Conservation (phyloP, 345 rosid genomes). For the Orychophragmus violaceus region DNA sequence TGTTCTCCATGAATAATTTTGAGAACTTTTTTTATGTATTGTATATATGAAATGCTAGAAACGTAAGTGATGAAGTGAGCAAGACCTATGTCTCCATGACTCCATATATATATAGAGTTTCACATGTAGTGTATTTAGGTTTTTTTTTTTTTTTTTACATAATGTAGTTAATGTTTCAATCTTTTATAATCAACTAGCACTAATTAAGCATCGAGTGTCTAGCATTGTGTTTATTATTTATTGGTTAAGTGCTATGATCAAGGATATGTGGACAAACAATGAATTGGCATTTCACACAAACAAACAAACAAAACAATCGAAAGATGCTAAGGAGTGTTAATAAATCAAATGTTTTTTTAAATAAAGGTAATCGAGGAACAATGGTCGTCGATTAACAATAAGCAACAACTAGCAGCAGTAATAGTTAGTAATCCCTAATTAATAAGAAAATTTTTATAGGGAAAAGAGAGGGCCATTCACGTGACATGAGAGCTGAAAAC, state of each 20-base stretch:
- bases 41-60: background rate
- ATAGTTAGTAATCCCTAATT: background rate
- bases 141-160: background rate
- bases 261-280: background rate
- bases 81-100: background rate
- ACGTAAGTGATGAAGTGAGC: background rate
- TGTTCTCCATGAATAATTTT: constrained; percentile 11
- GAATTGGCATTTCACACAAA: background rate
- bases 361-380: background rate
- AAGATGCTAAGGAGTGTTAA: background rate
- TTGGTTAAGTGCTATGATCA: background rate
- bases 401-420: background rate
- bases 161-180: background rate
- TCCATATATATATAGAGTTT: background rate
- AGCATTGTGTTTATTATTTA: background rate
- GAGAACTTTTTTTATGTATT: too few relatives aligned
- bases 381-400: constrained; percentile 4
- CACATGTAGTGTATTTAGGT: background rate
- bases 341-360: background rate
- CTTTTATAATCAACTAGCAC: background rate
- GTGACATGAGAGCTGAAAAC: background rate
- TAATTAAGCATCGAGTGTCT: background rate
- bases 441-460: background rate
- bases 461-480: background rate
- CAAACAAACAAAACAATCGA: background rate